Evolutionary conservation across 2,329 filamentous ascomycete genomes (phyloP).

Genomic region (Sclerotinia trifoliorum): DNA sequence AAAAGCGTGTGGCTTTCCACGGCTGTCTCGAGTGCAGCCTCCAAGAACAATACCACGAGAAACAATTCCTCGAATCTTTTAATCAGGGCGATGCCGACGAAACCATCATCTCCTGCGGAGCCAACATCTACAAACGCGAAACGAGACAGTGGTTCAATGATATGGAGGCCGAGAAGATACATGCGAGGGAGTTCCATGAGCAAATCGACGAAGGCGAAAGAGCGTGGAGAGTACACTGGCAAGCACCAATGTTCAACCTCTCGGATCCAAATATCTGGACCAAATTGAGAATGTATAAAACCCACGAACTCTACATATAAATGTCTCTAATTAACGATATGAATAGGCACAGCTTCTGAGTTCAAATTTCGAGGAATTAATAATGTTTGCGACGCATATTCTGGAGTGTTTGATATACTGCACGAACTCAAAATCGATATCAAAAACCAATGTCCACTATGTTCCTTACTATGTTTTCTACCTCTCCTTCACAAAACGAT

Average conservation of each 20-base stretch:
- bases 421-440: not conserved
- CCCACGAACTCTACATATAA: not conserved
- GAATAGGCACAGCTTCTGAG: not conserved
- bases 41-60: not conserved
- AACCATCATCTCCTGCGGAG: no score
- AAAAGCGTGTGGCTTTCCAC: not conserved
- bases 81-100: no score
- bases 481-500: no score
- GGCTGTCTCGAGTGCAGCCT: not conserved
- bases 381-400: not conserved
- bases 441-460: not conserved
- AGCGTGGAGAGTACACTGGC: not conserved
- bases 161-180: not conserved
- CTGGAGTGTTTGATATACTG: not conserved
- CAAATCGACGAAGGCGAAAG: not conserved
- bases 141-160: slow-evolving; percentile 1
- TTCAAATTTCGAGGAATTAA: not conserved
- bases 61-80: not conserved
- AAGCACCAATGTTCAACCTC: not conserved
- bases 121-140: not conserved
- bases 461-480: no score
- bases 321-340: not conserved
- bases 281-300: not conserved
- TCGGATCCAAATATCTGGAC: not conserved
- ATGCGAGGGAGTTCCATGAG: not conserved